These are phyloP conservation scores for Solanum sitiens DNA, from an alignment of 257 asterid genomes.

Conservation along the genomic window DNA sequence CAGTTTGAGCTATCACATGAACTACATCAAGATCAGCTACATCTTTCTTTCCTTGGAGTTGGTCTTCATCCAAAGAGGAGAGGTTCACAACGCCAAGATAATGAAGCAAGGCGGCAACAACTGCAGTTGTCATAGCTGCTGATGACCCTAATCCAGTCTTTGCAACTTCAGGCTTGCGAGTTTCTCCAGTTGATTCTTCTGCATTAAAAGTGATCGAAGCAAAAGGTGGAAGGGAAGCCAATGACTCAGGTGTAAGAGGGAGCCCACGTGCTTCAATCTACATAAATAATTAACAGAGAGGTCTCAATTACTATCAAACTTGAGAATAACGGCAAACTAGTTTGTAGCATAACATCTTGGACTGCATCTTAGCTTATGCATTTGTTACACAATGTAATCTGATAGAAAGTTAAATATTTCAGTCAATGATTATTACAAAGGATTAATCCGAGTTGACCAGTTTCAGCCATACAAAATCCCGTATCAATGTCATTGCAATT, in stretches of 20 bases:
- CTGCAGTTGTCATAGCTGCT: slow-evolving; percentile 99
- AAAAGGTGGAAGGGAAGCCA: slow-evolving; percentile 90
- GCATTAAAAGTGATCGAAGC: slow-evolving; percentile 73
- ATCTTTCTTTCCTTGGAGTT: slow-evolving; percentile 18
- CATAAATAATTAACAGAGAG: slow-evolving; percentile 1
- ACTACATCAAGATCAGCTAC: slow-evolving; percentile 50
- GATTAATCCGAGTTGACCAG: neutral
- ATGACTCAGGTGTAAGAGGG: slow-evolving; percentile 75
- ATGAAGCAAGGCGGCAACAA: slow-evolving; percentile 83
- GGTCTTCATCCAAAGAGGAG: slow-evolving; percentile 26
- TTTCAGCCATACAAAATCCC: neutral
- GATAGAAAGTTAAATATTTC: neutral
- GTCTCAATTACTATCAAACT: neutral
- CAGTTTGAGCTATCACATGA: slow-evolving; percentile 90
- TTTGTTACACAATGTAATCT: neutral
- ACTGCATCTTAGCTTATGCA: neutral
- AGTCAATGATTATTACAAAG: neutral
- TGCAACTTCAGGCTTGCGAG: slow-evolving; percentile 92
- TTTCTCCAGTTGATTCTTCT: slow-evolving; percentile 59
- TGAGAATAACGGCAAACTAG: neutral
- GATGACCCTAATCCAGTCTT: slow-evolving; percentile 99
- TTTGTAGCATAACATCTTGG: neutral
- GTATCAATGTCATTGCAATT: neutral
- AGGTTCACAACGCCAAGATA: slow-evolving; percentile 77
- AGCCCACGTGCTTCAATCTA: slow-evolving; percentile 91